phyloP scores from a whole-genome alignment of 495 filamentous ascomycete species.

The Amniculicola lignicola region DNA sequence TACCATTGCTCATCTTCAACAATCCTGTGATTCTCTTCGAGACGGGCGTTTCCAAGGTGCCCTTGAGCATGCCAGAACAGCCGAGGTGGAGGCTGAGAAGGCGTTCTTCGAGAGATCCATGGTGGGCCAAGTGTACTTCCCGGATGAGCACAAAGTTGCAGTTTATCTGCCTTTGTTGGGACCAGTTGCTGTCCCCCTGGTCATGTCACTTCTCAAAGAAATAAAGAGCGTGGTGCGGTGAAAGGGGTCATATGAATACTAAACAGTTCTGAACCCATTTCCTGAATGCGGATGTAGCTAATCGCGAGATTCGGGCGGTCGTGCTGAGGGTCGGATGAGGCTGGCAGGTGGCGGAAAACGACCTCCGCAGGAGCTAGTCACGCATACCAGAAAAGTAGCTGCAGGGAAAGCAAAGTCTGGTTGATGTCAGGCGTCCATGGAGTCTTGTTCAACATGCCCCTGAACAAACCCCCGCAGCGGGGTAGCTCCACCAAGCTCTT shows the following conservation, averaged over 20 bases:
- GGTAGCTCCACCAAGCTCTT: too few species aligned
- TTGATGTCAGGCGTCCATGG: too few species aligned
- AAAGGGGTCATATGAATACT: conserved; percentile 40
- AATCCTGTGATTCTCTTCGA: conserved; percentile 70
- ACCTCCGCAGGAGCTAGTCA: too few species aligned
- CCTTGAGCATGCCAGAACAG: conserved; percentile 74
- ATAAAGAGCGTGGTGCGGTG: conserved; percentile 52
- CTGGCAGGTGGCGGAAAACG: too few species aligned
- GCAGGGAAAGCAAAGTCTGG: too few species aligned
- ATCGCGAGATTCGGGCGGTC: too few species aligned
- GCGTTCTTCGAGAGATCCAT: conserved; percentile 99
- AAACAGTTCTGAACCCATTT: too few species aligned
- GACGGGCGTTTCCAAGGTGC: conserved; percentile 62
- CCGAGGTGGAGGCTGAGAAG: conserved; percentile 83
- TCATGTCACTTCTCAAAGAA: conserved; percentile 82
- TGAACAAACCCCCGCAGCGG: conserved; percentile 5
- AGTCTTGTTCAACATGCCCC: too few species aligned
- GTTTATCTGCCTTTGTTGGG: conserved; percentile 91
- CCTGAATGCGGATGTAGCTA: too few species aligned
- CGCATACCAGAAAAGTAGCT: too few species aligned
- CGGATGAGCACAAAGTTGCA: conserved; percentile 97
- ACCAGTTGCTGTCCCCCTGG: conserved; percentile 83
- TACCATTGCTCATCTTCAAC: conserved; percentile 70
- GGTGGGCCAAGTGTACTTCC: conserved; percentile 97
- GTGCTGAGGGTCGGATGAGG: too few species aligned